Percentiles rank a stretch among this genome's conserved stretches.
phyloP scores from a whole-genome alignment of 805 yeast genomes.

The Suhomyces canberraensis region DNA sequence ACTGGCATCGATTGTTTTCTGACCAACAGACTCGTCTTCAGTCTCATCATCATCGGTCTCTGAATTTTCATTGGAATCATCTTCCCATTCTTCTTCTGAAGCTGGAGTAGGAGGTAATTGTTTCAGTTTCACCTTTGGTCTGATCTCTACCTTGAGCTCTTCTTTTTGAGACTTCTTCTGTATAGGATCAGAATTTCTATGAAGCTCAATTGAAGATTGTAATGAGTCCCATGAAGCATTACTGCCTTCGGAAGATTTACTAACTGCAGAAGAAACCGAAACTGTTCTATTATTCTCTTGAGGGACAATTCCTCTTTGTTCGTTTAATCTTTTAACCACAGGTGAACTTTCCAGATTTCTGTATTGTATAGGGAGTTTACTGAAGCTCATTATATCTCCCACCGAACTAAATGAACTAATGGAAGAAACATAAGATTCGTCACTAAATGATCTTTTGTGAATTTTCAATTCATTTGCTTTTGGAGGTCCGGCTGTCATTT shows the following conservation, averaged over 20 bases:
- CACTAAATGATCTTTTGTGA: constrained; percentile 31
- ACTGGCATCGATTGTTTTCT: no score
- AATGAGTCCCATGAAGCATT: constrained; percentile 27
- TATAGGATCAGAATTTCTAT: not conserved
- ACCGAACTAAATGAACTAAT: constrained; percentile 36
- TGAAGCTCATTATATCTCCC: constrained; percentile 27
- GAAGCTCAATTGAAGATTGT: constrained; percentile 24
- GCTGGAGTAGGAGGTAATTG: constrained; percentile 8
- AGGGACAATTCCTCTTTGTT: not conserved
- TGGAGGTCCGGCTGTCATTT: constrained; percentile 10
- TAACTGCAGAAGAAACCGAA: constrained; percentile 3
- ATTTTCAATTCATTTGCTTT: constrained; percentile 9
- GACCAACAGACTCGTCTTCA: not conserved
- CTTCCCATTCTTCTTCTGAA: constrained; percentile 3
- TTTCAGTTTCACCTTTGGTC: not conserved
- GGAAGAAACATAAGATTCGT: constrained; percentile 35
- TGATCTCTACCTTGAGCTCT: not conserved
- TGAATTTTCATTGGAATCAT: not conserved
- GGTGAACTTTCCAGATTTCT: not conserved
- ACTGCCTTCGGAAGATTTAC: constrained; percentile 7
- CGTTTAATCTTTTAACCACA: not conserved
- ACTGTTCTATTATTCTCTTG: constrained; percentile 1
- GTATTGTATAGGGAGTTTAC: constrained; percentile 5
- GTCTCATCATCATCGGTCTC: constrained; percentile 1
- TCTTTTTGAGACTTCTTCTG: not conserved